phyloP scores from a whole-genome alignment of 2,329 filamentous ascomycete genomes.

The Aspergillus tamarii region DNA sequence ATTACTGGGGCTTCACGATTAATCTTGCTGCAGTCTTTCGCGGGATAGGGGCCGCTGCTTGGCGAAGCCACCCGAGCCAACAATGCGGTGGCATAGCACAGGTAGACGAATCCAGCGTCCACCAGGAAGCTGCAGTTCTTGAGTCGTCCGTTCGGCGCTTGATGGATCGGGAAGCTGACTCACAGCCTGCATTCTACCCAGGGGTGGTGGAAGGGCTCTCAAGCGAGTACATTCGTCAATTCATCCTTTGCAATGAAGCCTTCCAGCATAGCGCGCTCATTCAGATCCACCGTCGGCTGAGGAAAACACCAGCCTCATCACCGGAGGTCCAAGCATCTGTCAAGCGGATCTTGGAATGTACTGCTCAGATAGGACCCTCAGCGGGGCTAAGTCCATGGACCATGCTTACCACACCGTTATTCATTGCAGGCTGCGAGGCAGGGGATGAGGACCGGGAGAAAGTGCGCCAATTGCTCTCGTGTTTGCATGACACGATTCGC shows the following conservation, averaged over 20 bases:
- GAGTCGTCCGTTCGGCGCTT: constrained; percentile 39
- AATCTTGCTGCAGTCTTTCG: constrained; percentile 43
- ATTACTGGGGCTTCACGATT: constrained; percentile 48
- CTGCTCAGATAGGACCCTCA: constrained; percentile 41
- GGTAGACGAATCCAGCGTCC: constrained; percentile 25
- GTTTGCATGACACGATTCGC: constrained; percentile 43
- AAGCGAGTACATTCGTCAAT: constrained; percentile 36
- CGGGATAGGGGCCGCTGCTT: constrained; percentile 42
- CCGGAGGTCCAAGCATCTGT: constrained; percentile 40
- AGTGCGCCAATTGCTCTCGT: constrained; percentile 36
- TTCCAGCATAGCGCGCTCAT: constrained; percentile 50
- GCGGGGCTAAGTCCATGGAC: constrained; percentile 46
- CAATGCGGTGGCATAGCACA: constrained; percentile 19
- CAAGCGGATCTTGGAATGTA: constrained; percentile 44
- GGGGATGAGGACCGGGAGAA: constrained; percentile 39
- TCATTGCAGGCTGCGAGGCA: constrained; percentile 49
- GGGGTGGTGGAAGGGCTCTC: constrained; percentile 39
- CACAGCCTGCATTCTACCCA: constrained; percentile 39
- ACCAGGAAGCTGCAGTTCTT: constrained; percentile 35
- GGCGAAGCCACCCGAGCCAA: constrained; percentile 30
- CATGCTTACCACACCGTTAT: constrained; percentile 48
- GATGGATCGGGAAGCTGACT: constrained; percentile 35
- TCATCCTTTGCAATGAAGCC: constrained; percentile 46
- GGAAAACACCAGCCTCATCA: constrained; percentile 34
- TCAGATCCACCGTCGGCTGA: constrained; percentile 45